These are phyloP conservation scores for Aspergillus nomiae DNA, from an alignment of 2,329 filamentous ascomycete genomes.

Conservation along the genomic window DNA sequence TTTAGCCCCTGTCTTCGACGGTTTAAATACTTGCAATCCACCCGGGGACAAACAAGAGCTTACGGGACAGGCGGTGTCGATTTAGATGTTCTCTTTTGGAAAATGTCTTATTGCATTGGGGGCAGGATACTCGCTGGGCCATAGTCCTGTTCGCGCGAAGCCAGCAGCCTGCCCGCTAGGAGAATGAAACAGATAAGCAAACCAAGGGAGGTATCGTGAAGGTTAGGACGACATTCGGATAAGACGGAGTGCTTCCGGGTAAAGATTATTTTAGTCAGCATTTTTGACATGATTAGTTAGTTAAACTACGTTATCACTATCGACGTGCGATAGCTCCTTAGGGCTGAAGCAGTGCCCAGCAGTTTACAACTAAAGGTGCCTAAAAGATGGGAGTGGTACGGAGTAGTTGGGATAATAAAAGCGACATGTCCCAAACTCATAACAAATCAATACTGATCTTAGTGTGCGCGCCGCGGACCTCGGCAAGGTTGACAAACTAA, in stretches of 20 bases:
- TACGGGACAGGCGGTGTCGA: background rate
- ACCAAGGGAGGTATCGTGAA: background rate
- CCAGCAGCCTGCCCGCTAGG: background rate
- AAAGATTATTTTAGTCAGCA: background rate
- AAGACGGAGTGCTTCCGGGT: background rate
- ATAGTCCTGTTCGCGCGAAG: background rate
- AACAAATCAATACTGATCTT: background rate
- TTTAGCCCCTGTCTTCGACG: background rate
- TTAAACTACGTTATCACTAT: background rate
- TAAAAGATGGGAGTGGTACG: background rate
- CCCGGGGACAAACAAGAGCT: background rate
- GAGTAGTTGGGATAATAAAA: background rate
- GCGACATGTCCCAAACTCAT: background rate
- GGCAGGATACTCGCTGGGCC: background rate
- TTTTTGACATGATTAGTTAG: background rate
- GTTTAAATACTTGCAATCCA: background rate
- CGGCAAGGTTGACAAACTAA: background rate
- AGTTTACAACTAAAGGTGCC: background rate
- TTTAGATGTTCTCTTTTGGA: conserved; percentile 1
- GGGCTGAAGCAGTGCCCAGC: background rate
- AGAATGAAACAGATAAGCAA: background rate
- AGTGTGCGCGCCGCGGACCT: background rate
- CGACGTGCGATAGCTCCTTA: background rate
- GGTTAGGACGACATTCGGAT: background rate
- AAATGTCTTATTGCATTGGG: conserved; percentile 1